Conservation (phyloP, 176 grass and related monocot species). For the Coix lacrymajobi region DNA sequence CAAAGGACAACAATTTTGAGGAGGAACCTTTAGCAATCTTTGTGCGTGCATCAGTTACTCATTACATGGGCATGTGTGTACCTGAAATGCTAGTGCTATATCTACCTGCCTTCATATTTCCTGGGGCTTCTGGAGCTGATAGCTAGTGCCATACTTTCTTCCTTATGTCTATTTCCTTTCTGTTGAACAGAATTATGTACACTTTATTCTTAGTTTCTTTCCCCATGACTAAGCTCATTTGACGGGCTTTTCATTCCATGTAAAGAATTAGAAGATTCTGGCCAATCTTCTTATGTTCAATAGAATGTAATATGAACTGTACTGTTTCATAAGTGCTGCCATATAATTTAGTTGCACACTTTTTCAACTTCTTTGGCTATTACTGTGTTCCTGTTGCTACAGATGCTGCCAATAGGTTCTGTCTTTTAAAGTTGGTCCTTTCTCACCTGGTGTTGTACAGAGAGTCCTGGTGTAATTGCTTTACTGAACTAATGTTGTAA, state of each 20-base stretch:
- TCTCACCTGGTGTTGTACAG: background rate
- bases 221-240: background rate
- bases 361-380: conserved; percentile 2
- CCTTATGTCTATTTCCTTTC: conserved; percentile 21
- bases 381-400: background rate
- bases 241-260: conserved; percentile 35
- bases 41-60: conserved; percentile 4
- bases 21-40: conserved; percentile 23
- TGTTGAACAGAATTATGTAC: conserved; percentile 23
- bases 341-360: conserved; percentile 14
- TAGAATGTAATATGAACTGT: conserved; percentile 42
- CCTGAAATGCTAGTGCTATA: conserved; percentile 25
- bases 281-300: conserved; percentile 6
- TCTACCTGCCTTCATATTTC: conserved; percentile 5
- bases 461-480: background rate
- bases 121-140: conserved; percentile 29
- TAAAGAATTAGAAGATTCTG: conserved; percentile 26
- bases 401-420: background rate
- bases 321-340: conserved; percentile 13
- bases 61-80: conserved; percentile 32
- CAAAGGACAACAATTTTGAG: conserved; percentile 11
- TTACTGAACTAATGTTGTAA: background rate
- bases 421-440: conserved; percentile 5
- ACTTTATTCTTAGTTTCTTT: conserved; percentile 16
- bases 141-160: conserved; percentile 12